Percentiles rank a stretch among this genome's conserved stretches.
Evolutionary conservation across 176 grass and related monocot genomes (phyloP).

Genomic region (Carex parvula): DNA sequence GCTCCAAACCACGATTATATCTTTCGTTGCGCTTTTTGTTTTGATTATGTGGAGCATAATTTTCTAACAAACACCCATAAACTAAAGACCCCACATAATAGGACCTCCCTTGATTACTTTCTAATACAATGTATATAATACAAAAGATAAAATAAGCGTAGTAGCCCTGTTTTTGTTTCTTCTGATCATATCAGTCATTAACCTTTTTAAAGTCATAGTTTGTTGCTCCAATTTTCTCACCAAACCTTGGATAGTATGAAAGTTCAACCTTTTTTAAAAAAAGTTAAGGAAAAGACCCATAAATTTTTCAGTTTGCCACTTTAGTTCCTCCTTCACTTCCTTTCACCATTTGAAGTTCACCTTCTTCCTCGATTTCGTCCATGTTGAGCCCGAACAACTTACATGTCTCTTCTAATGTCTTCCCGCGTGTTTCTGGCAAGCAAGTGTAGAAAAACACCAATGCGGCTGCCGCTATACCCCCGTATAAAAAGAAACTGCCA

Average conservation of each 20-base stretch:
- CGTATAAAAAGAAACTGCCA: constrained; percentile 75
- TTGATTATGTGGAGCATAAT: constrained; percentile 13
- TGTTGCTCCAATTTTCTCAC: constrained; percentile 4
- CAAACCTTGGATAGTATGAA: background rate
- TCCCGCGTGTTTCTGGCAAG: constrained; percentile 69
- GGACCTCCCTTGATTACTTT: constrained; percentile 19
- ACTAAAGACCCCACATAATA: background rate
- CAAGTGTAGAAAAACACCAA: constrained; percentile 64
- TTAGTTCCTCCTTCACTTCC: constrained; percentile 25
- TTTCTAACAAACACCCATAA: constrained; percentile 24
- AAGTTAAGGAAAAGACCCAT: constrained; percentile 1
- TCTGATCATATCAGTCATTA: background rate
- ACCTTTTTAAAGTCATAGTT: background rate
- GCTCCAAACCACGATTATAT: background rate
- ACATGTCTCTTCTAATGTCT: constrained; percentile 57
- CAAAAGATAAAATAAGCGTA: background rate
- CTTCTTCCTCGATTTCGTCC: constrained; percentile 18
- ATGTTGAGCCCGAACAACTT: constrained; percentile 48
- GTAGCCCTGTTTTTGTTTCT: background rate
- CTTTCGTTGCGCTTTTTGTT: background rate
- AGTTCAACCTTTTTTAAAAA: background rate
- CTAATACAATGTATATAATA: background rate
- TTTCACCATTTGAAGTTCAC: constrained; percentile 47
- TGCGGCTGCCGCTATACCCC: constrained; percentile 38
- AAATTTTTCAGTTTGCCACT: constrained; percentile 19